Conservation (phyloP, 129 eudicot genomes). For the Saposhnikovia divaricata region DNA sequence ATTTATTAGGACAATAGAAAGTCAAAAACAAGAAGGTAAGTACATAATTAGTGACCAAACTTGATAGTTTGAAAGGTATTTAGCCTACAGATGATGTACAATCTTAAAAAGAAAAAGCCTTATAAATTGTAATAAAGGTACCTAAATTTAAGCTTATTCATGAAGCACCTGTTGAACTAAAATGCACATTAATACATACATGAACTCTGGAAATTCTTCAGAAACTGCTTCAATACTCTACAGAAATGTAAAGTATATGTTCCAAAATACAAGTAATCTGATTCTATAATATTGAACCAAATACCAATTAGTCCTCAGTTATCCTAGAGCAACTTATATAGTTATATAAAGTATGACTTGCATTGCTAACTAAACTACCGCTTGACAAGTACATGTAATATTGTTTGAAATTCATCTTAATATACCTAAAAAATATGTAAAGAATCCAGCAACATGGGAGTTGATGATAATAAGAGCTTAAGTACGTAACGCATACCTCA, state of each 20-base stretch:
- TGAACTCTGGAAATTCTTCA: too few species aligned
- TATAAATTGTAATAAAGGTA: background rate
- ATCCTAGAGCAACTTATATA: background rate
- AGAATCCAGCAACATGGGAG: background rate
- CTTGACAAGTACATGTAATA: too few species aligned
- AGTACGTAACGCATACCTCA: conserved; percentile 23
- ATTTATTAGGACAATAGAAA: background rate
- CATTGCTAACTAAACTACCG: background rate
- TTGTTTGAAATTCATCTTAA: too few species aligned
- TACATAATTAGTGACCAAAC: background rate
- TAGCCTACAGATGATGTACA: too few species aligned
- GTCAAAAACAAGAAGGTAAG: background rate
- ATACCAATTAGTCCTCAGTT: background rate
- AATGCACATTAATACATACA: too few species aligned
- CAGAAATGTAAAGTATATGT: too few species aligned
- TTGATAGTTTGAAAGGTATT: too few species aligned
- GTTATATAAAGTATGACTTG: background rate
- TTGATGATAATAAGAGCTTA: too few species aligned
- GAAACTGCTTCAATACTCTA: too few species aligned
- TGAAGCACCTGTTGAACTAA: background rate
- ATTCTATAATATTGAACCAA: too few species aligned
- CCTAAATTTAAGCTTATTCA: background rate
- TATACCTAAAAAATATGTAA: background rate
- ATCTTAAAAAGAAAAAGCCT: too few species aligned
- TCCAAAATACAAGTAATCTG: too few species aligned